Conservation (phyloP, 2,329 filamentous ascomycete genomes). For the Xylariaceae sp. region DNA sequence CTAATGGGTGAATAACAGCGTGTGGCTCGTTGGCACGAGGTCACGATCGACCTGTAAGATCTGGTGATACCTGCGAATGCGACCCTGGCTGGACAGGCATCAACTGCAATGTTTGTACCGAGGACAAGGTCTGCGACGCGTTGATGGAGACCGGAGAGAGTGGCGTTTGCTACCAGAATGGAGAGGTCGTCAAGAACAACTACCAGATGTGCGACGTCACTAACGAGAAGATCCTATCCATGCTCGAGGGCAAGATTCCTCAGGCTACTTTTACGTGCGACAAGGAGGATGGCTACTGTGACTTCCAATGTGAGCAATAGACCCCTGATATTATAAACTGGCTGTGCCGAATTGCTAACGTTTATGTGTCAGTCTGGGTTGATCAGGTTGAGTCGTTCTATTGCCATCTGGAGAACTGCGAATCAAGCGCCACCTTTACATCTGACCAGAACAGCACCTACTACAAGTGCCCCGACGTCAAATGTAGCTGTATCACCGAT, state of each 20-base stretch:
- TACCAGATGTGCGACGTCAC: conserved; percentile 98
- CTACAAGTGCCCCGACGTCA: conserved; percentile 79
- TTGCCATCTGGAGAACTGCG: conserved; percentile 78
- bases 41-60: conserved; percentile 68
- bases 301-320: conserved; percentile 76
- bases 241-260: conserved; percentile 77
- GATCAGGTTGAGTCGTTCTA: conserved; percentile 93
- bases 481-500: conserved; percentile 81
- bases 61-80: conserved; percentile 70
- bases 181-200: conserved; percentile 87
- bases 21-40: conserved; percentile 85
- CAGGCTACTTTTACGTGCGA: conserved; percentile 95
- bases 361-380: conserved; percentile 71
- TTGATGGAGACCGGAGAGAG: conserved; percentile 78
- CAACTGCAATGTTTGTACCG: conserved; percentile 94
- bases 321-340: background rate
- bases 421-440: conserved; percentile 63
- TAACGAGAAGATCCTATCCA: conserved; percentile 85
- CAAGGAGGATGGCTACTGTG: conserved; percentile 67
- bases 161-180: conserved; percentile 87
- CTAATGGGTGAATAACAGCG: conserved; percentile 46
- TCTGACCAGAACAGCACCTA: conserved; percentile 71
- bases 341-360: conserved; percentile 9
- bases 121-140: conserved; percentile 76
- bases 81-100: conserved; percentile 93